Conservation (phyloP, 768 basidiomycete genomes). For the Calocybe indica region DNA sequence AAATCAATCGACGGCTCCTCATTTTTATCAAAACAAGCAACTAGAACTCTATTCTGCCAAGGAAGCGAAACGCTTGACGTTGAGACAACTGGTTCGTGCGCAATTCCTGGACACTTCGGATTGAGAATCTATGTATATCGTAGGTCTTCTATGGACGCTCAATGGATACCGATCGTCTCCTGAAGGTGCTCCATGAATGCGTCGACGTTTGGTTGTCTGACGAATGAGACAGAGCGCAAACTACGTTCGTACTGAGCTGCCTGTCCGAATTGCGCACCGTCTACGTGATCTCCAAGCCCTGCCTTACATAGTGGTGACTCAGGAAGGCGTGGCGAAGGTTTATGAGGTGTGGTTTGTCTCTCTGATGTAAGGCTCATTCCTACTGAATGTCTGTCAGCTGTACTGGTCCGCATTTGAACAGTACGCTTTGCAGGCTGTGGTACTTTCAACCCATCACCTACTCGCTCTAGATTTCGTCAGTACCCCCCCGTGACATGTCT, state of each 20-base stretch:
- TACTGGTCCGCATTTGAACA: constrained; percentile 88
- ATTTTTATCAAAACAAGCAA: constrained; percentile 82
- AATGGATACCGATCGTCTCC: constrained; percentile 71
- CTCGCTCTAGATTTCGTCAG: constrained; percentile 49
- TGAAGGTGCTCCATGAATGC: constrained; percentile 46
- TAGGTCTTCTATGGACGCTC: constrained; percentile 85
- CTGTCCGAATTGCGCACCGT: constrained; percentile 83
- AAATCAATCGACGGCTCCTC: constrained; percentile 33
- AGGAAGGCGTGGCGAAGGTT: constrained; percentile 76
- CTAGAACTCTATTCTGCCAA: constrained; percentile 76
- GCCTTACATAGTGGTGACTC: constrained; percentile 82
- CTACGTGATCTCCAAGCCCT: constrained; percentile 81
- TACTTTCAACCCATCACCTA: not conserved
- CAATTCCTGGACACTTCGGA: not conserved
- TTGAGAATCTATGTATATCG: not conserved
- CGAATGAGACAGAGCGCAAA: constrained; percentile 63
- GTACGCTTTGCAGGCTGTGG: constrained; percentile 27
- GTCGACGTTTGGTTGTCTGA: not conserved
- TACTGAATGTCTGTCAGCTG: constrained; percentile 39
- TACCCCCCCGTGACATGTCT: constrained; percentile 70
- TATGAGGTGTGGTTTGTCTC: constrained; percentile 57
- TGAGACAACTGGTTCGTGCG: constrained; percentile 67
- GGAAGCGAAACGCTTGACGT: constrained; percentile 63
- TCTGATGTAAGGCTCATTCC: not conserved
- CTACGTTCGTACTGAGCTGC: constrained; percentile 85